Conservation (phyloP, 257 asterid species). For the Primulina tabacum region DNA sequence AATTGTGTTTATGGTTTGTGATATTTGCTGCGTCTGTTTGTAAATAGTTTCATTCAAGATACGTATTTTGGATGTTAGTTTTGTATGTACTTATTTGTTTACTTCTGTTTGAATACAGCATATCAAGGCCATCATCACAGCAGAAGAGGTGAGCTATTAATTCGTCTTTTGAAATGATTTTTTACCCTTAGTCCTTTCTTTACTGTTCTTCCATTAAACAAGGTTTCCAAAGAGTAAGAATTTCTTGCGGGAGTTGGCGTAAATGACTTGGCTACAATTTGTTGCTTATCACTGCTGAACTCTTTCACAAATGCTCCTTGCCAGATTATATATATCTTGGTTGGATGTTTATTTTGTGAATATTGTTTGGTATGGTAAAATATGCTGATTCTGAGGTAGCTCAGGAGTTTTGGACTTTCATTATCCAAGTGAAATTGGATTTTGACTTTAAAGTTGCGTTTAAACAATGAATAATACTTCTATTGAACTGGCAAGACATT, state of each 20-base stretch:
- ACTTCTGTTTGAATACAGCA: conserved; percentile 54
- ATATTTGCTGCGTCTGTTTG: background rate
- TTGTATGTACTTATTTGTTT: conserved; percentile 9
- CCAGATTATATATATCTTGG: background rate
- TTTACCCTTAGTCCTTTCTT: background rate
- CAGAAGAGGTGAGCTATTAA: conserved; percentile 61
- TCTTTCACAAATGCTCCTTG: background rate
- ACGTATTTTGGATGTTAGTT: background rate
- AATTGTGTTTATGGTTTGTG: conserved; percentile 3
- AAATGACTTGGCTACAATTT: background rate
- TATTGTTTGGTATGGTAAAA: background rate
- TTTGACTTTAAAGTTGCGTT: too few species aligned
- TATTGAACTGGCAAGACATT: background rate
- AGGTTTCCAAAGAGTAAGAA: background rate
- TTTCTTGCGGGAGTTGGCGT: background rate
- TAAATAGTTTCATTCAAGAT: conserved; percentile 10
- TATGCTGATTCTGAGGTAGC: background rate
- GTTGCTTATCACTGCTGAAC: background rate
- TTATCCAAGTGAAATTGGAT: background rate
- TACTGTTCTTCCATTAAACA: background rate
- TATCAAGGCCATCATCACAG: conserved; percentile 90
- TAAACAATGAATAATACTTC: background rate
- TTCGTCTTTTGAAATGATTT: background rate
- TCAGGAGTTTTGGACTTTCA: background rate
- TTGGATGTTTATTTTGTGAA: background rate